Base-by-base conservation (phyloP, 1,284 basidiomycete genomes). In the Sporisorium scitamineum region DNA sequence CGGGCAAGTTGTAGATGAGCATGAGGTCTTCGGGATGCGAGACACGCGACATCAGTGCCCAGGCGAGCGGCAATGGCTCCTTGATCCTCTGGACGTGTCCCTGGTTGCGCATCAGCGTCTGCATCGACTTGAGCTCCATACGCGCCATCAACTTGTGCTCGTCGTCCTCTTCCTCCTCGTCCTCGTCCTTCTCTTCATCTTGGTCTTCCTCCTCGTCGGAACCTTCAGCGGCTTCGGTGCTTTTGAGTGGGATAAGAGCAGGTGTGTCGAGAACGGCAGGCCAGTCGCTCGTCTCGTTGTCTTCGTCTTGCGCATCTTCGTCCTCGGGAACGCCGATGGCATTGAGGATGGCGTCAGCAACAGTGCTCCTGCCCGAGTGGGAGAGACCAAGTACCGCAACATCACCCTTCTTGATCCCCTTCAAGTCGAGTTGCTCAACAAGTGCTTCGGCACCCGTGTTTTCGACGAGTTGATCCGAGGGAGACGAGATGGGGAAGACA, bases 21-120 rank as follows among this genome's bases (percentile, higher is more conserved):
- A 84, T 84, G 45, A 84, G 74, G 34, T 84, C 82, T 48, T 79
- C 75, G 20, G 76, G 80, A 42, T 81, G 74, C 29, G 76, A 68
- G 6, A 82, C 73, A 47, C 78, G 72, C 41, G 73, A 72, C 4
- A 83, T 41, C 52, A 84, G 61, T n/a, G 71, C 67, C 61, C 74
- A 70, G 18, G 82, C 64, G 18, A 84, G 65, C 3, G 80, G 75
- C 16, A 80, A 34, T 5, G 83, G 83, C 53, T 84, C 82, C 60
- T 80, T 78, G 66, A 81, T 79, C 34, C 79, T 67, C 70, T 83
- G 78, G 14, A 84, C 72, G 34, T 79, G 62, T 24, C 83, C 83
- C 47, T 80, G 70, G 60, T 84, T 84, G 27, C 83, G 77, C 71
- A 81, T 74, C 39, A 84, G 70, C 5, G 75, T 77, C 61, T 78